A percentile compares a stretch with the other conserved stretches of the same genome.
Evolutionary conservation across 2,329 filamentous ascomycete genomes (phyloP).

Genomic region (Fusarium nisikadoi): DNA sequence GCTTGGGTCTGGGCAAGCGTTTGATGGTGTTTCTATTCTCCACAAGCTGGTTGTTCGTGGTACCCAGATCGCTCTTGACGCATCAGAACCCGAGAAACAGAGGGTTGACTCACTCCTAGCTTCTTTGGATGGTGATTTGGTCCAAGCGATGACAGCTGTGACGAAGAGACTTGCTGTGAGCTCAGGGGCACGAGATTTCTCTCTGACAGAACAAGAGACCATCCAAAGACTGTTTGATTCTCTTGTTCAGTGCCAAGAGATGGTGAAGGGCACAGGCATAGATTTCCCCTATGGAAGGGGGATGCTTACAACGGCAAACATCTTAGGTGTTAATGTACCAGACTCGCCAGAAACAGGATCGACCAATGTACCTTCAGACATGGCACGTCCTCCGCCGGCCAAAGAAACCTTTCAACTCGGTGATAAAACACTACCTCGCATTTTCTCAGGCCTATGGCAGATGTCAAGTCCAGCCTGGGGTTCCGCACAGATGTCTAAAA

Average conservation of each 20-base stretch:
- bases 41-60: not conserved
- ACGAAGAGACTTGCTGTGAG: not conserved
- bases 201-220: rapidly evolving
- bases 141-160: not conserved
- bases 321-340: not conserved
- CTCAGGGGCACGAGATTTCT: not conserved
- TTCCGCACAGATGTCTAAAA: not conserved
- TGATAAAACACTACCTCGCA: not conserved
- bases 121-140: not conserved
- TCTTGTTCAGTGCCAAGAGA: not conserved
- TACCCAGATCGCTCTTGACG: not conserved
- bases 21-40: not conserved
- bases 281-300: not conserved
- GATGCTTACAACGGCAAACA: not conserved
- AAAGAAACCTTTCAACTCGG: not conserved
- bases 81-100: rapidly evolving
- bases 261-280: not conserved
- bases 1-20: not conserved
- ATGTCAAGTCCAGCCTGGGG: slow-evolving; percentile 4
- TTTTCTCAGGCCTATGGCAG: not conserved
- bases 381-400: not conserved
- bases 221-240: not conserved
- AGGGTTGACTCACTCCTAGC: not conserved
- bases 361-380: rapidly evolving
- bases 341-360: not conserved